phyloP scores from a whole-genome alignment of 805 yeast species.

The Metschnikowia vanudenii region DNA sequence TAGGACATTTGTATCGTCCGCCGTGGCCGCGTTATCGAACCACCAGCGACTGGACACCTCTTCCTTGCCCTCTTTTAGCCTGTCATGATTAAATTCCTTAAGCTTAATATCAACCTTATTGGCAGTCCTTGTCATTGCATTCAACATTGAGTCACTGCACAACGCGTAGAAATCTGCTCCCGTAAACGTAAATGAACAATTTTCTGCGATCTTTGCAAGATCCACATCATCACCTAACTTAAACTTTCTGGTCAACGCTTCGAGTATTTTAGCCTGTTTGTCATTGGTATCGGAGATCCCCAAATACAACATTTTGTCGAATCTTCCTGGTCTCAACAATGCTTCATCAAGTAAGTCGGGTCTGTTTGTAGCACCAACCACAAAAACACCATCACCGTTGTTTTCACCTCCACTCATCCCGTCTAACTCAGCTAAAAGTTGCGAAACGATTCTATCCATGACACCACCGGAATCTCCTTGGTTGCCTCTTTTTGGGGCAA shows the following conservation, averaged over 20 bases:
- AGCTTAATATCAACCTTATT: conserved; percentile 68
- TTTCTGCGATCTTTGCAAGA: conserved; percentile 55
- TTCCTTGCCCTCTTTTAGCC: conserved; percentile 31
- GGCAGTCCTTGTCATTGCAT: conserved; percentile 93
- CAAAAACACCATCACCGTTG: conserved; percentile 80
- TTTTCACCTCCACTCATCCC: conserved; percentile 78
- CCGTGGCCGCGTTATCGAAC: conserved; percentile 79
- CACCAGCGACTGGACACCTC: conserved; percentile 74
- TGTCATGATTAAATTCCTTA: conserved; percentile 43
- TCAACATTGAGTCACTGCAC: conserved; percentile 92
- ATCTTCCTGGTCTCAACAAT: conserved; percentile 87
- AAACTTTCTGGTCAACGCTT: conserved; percentile 87
- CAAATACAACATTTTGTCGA: conserved; percentile 89
- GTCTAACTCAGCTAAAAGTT: conserved; percentile 88
- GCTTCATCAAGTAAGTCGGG: conserved; percentile 97
- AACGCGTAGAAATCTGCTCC: conserved; percentile 98
- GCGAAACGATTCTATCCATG: conserved; percentile 98
- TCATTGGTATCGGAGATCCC: conserved; percentile 92
- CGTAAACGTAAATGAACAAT: conserved; percentile 86
- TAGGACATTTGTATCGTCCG: conserved; percentile 62
- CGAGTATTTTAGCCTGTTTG: conserved; percentile 79
- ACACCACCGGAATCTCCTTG: conserved; percentile 99
- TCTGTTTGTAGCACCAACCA: conserved; percentile 97
- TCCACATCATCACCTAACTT: conserved; percentile 59
- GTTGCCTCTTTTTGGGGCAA: conserved; percentile 97